Evolutionary conservation across 176 grass and related monocot genomes (phyloP).

Genomic region (Secale cereale): DNA sequence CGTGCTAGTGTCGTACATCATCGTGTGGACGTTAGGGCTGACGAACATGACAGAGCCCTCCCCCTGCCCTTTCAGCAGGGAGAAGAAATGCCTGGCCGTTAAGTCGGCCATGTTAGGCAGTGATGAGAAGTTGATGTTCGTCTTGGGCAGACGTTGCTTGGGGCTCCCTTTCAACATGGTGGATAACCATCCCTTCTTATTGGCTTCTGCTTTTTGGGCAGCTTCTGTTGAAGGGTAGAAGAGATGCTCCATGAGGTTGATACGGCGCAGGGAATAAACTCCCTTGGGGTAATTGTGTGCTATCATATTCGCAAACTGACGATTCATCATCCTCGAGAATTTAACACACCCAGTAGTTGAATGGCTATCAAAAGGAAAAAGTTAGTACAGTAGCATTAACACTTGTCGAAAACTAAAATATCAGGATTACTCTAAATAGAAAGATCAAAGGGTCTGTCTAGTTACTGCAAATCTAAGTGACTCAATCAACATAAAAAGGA

Average conservation of each 20-base stretch:
- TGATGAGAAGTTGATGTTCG: not conserved
- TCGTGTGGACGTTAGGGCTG: not conserved
- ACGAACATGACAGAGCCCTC: not conserved
- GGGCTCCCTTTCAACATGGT: not conserved
- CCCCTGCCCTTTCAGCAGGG: not conserved
- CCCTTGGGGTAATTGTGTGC: not conserved
- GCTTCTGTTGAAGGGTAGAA: not conserved
- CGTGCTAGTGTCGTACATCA: not conserved
- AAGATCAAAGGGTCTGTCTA: no score
- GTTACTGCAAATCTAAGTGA: no score
- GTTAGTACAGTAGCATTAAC: not conserved
- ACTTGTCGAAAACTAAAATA: not conserved
- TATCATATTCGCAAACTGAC: not conserved
- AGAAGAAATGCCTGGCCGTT: not conserved
- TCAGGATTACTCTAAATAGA: not conserved
- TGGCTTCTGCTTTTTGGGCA: not conserved
- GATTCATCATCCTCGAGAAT: not conserved
- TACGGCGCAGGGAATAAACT: not conserved
- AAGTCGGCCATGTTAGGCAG: no score
- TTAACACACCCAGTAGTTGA: not conserved
- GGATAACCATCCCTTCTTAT: not conserved
- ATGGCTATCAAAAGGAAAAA: not conserved
- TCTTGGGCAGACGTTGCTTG: not conserved
- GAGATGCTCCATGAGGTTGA: not conserved
- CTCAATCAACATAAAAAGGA: no score